These are phyloP conservation scores for Pythium myriotylum DNA, from an alignment of 352 stramenopile genomes.

Conservation along the genomic window DNA sequence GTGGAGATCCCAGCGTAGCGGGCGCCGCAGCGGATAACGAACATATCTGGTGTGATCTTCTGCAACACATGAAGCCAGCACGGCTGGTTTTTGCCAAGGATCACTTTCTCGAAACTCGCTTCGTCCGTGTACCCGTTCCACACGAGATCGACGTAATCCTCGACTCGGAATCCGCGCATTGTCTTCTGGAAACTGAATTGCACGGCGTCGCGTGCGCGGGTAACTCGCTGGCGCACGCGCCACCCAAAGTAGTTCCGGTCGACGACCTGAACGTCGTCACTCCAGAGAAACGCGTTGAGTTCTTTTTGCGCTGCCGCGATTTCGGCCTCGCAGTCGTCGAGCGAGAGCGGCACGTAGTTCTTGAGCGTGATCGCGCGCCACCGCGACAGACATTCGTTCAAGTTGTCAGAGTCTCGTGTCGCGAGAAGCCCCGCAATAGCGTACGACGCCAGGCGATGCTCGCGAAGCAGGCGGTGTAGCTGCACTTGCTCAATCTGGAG, in stretches of 20 bases:
- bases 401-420: too few relatives aligned
- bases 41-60: not conserved
- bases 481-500: too few relatives aligned
- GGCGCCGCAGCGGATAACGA: not conserved
- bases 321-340: too few relatives aligned
- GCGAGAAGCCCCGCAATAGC: too few relatives aligned
- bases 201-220: not conserved
- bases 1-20: not conserved
- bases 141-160: not conserved
- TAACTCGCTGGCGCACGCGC: not conserved
- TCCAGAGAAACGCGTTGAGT: too few relatives aligned
- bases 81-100: not conserved
- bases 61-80: not conserved
- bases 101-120: not conserved
- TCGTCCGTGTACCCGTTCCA: not conserved
- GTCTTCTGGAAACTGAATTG: slow-evolving; percentile 1
- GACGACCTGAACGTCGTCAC: too few relatives aligned
- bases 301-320: too few relatives aligned
- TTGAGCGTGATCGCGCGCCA: too few relatives aligned
- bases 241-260: not conserved
- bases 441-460: too few relatives aligned
- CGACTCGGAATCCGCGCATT: not conserved
- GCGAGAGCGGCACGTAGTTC: too few relatives aligned
- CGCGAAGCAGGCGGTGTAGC: too few relatives aligned
- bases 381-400: not conserved